phyloP scores from a whole-genome alignment of 1,139 yeast genomes.

The Saccharomyces hybrid region DNA sequence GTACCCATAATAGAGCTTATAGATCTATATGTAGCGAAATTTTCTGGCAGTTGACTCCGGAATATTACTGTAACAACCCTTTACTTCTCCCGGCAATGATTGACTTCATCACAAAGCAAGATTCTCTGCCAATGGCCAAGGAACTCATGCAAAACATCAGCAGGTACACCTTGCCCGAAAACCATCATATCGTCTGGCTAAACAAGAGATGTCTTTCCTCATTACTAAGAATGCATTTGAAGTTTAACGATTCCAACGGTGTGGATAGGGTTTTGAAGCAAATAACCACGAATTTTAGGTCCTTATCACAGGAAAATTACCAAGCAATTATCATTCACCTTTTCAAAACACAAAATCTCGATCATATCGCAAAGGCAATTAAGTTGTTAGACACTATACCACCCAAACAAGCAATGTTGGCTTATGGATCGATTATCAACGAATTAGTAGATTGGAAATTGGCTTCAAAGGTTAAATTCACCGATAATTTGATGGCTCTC shows the following conservation, averaged over 20 bases:
- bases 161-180: slow-evolving; percentile 13
- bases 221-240: slow-evolving; percentile 36
- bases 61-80: slow-evolving; percentile 34
- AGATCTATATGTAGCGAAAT: slow-evolving; percentile 29
- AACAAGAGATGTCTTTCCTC: slow-evolving; percentile 30
- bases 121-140: slow-evolving; percentile 28
- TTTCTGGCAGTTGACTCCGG: slow-evolving; percentile 31
- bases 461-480: not conserved
- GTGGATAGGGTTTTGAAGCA: slow-evolving; percentile 36
- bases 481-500: slow-evolving; percentile 7
- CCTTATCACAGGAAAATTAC: slow-evolving; percentile 18
- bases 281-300: slow-evolving; percentile 21
- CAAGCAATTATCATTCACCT: slow-evolving; percentile 17
- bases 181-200: slow-evolving; percentile 23
- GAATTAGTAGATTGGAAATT: slow-evolving; percentile 15
- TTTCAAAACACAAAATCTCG: slow-evolving; percentile 10
- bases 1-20: slow-evolving; percentile 33
- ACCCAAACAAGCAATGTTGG: slow-evolving; percentile 8
- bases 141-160: slow-evolving; percentile 28
- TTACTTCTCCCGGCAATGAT: slow-evolving; percentile 33
- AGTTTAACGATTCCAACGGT: slow-evolving; percentile 36
- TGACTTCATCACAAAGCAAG: slow-evolving; percentile 30
- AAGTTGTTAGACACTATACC: slow-evolving; percentile 16
- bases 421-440: slow-evolving; percentile 18
- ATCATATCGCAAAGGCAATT: slow-evolving; percentile 17